Conservation (phyloP, 108 stramenopile species). For the Aurantiochytrium sp. region DNA sequence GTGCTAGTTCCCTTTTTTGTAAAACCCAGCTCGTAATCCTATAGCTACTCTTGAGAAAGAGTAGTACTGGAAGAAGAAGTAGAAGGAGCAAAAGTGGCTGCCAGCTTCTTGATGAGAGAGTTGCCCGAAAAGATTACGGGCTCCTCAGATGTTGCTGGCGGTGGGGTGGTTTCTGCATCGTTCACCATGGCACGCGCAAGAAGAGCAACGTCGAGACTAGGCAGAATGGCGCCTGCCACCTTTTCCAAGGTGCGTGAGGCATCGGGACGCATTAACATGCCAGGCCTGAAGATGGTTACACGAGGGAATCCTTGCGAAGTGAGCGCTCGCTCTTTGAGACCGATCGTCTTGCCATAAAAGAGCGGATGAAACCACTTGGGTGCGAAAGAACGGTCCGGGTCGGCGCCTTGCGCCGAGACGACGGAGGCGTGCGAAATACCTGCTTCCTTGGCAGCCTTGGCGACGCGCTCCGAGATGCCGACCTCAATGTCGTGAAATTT, state of each 20-base stretch:
- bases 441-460: not conserved
- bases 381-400: not conserved
- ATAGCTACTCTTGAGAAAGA: too few species aligned
- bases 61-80: not conserved
- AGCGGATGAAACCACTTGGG: constrained; percentile 19
- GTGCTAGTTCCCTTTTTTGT: too few species aligned
- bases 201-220: not conserved
- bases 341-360: not conserved
- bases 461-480: not conserved
- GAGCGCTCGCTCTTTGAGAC: not conserved
- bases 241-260: not conserved
- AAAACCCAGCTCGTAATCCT: too few species aligned
- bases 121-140: not conserved
- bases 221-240: not conserved
- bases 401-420: not conserved
- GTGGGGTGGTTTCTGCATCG: not conserved
- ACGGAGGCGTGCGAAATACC: not conserved
- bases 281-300: not conserved
- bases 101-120: not conserved
- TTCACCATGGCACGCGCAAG: not conserved
- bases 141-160: not conserved
- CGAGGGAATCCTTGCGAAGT: not conserved
- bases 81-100: not conserved
- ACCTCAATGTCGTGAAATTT: not conserved
- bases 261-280: not conserved